Conservation (phyloP, 441 rosid species). For the Cnidoscolus chayamansa region DNA sequence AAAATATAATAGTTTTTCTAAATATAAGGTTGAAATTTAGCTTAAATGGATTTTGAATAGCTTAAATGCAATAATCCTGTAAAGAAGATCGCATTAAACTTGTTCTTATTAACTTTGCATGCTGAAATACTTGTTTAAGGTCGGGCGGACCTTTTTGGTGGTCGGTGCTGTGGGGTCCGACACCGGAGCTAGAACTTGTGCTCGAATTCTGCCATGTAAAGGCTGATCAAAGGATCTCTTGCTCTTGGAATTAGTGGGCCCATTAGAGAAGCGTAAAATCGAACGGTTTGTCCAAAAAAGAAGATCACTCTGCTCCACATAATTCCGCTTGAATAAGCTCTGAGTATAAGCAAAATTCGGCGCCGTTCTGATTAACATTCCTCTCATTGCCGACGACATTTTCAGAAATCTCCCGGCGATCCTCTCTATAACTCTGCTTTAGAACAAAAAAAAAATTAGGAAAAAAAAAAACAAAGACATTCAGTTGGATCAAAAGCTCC, state of each 20-base stretch:
- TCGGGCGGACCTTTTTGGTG: slow-evolving; percentile 34
- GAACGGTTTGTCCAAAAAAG: slow-evolving; percentile 18
- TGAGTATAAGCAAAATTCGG: slow-evolving; percentile 25
- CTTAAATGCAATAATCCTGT: not conserved
- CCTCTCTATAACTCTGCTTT: not conserved
- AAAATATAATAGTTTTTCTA: too few species aligned
- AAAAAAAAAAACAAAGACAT: not conserved
- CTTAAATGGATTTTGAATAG: not conserved
- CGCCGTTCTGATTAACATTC: slow-evolving; percentile 41
- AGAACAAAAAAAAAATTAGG: not conserved
- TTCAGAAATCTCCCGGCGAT: not conserved
- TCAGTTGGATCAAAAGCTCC: not conserved
- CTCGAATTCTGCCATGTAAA: slow-evolving; percentile 11
- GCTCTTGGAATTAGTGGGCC: too few species aligned
- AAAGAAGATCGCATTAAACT: not conserved
- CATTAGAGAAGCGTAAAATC: not conserved
- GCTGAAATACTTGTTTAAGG: not conserved
- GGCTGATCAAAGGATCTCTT: not conserved
- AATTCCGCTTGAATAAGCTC: slow-evolving; percentile 24
- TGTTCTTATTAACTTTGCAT: not conserved
- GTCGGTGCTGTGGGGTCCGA: slow-evolving; percentile 37
- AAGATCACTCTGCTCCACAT: slow-evolving; percentile 27
- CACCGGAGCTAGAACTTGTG: slow-evolving; percentile 36
- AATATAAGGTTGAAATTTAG: not conserved
- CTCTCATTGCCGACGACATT: slow-evolving; percentile 39